Evolutionary conservation across 2,329 filamentous ascomycete species (phyloP).

Genomic region (Magnaporthiopsis incrustans): DNA sequence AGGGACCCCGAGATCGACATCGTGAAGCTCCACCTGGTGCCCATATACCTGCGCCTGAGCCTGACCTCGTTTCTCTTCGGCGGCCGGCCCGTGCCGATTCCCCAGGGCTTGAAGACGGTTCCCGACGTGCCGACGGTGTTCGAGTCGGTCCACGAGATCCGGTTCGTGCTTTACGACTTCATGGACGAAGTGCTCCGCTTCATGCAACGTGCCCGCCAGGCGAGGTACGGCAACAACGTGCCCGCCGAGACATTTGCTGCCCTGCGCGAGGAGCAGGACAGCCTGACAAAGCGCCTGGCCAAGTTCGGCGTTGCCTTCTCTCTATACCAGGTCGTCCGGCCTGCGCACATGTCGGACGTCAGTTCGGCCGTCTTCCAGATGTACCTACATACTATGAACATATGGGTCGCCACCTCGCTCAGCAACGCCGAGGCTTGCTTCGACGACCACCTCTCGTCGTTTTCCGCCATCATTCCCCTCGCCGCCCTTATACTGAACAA

Average conservation of each 20-base stretch:
- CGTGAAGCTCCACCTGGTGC: conserved; percentile 31
- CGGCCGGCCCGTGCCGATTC: conserved; percentile 27
- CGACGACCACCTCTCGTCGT: conserved; percentile 23
- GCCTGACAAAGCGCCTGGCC: conserved; percentile 22
- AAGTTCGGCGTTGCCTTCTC: conserved; percentile 24
- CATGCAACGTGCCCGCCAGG: conserved; percentile 18
- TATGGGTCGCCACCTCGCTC: conserved; percentile 26
- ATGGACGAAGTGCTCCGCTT: conserved; percentile 32
- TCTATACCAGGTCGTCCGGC: conserved; percentile 17
- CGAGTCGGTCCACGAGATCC: conserved; percentile 21
- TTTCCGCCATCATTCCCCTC: conserved; percentile 26
- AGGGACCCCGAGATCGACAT: conserved; percentile 25
- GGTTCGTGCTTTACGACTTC: conserved; percentile 27
- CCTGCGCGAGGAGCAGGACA: conserved; percentile 25
- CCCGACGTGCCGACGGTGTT: conserved; percentile 23
- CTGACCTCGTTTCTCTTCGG: conserved; percentile 34
- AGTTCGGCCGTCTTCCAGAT: conserved; percentile 23
- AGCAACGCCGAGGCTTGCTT: conserved; percentile 21
- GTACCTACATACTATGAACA: conserved; percentile 22
- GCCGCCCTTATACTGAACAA: conserved; percentile 20
- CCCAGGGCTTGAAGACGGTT: conserved; percentile 23
- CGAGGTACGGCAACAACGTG: conserved; percentile 19
- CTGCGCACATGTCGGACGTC: conserved; percentile 11
- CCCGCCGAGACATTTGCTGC: conserved; percentile 16
- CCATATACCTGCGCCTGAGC: conserved; percentile 35